Evolutionary conservation across 352 stramenopile genomes (phyloP).

Genomic region (Salisapilia sapeloensis): DNA sequence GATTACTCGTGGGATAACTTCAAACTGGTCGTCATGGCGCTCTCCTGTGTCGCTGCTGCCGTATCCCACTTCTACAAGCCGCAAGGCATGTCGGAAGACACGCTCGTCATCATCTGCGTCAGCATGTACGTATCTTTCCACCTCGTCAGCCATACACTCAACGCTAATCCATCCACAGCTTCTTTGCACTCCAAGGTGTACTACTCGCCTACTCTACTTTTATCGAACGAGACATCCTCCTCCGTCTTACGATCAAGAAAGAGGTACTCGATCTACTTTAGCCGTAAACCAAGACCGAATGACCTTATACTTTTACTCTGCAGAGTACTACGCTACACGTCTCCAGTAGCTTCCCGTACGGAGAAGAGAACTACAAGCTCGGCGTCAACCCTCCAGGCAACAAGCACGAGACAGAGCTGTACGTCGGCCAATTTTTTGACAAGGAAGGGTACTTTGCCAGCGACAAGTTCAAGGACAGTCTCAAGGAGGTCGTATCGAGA

Average conservation of each 20-base stretch:
- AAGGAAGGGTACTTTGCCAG: slow-evolving; percentile 75
- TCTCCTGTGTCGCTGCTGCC: slow-evolving; percentile 37
- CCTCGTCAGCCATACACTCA: not conserved
- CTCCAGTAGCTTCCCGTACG: slow-evolving; percentile 34
- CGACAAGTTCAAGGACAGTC: slow-evolving; percentile 48
- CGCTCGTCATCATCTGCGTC: slow-evolving; percentile 29
- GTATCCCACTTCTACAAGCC: slow-evolving; percentile 57
- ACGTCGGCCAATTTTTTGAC: slow-evolving; percentile 76
- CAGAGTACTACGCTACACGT: slow-evolving; percentile 15
- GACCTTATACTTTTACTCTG: too few relatives aligned
- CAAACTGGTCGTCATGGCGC: slow-evolving; percentile 64
- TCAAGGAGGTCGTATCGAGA: slow-evolving; percentile 32
- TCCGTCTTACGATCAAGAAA: slow-evolving; percentile 51
- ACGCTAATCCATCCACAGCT: slow-evolving; percentile 16
- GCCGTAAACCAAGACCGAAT: too few relatives aligned
- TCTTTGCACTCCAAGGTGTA: slow-evolving; percentile 66
- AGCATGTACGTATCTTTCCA: not conserved
- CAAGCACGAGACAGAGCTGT: slow-evolving; percentile 39
- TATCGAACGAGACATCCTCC: slow-evolving; percentile 63
- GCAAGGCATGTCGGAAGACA: slow-evolving; percentile 36
- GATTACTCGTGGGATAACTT: slow-evolving; percentile 74
- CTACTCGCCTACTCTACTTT: slow-evolving; percentile 51
- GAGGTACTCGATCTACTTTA: slow-evolving; percentile 29
- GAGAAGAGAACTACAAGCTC: slow-evolving; percentile 54
- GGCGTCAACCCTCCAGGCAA: slow-evolving; percentile 26